Evolutionary conservation across 2,329 filamentous ascomycete species (phyloP).

Genomic region (Cercospora citrullina): DNA sequence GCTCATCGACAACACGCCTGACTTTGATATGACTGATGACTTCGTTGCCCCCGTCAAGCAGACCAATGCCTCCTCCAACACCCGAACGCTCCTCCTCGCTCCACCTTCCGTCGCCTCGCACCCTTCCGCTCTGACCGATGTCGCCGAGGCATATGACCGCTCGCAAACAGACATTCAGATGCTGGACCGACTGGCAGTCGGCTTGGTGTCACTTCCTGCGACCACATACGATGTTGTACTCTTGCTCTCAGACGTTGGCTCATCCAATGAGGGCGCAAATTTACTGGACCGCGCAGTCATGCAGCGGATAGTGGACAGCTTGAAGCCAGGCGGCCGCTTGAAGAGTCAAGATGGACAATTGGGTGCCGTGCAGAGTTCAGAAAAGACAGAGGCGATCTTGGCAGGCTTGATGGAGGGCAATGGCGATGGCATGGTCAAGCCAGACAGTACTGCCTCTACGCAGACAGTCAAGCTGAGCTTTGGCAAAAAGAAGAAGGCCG

Average conservation of each 20-base stretch:
- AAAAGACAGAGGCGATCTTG: conserved; percentile 77
- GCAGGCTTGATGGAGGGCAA: conserved; percentile 69
- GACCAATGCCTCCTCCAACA: conserved; percentile 34
- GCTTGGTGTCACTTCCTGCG: conserved; percentile 73
- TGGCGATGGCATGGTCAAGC: conserved; percentile 69
- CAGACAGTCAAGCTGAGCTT: conserved; percentile 57
- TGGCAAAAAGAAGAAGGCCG: conserved; percentile 58
- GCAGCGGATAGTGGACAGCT: conserved; percentile 64
- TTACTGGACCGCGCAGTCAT: conserved; percentile 70
- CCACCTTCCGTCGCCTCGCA: conserved; percentile 87
- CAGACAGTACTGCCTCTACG: conserved; percentile 26
- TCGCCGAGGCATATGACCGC: conserved; percentile 74
- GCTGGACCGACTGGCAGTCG: conserved; percentile 87
- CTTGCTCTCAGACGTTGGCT: conserved; percentile 76
- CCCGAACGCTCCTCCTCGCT: conserved; percentile 77
- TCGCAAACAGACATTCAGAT: conserved; percentile 86
- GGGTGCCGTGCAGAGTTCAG: conserved; percentile 46
- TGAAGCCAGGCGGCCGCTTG: conserved; percentile 69
- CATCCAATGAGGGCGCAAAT: conserved; percentile 59
- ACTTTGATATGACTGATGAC: conserved; percentile 37
- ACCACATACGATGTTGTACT: conserved; percentile 82
- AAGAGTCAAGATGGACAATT: conserved; percentile 68
- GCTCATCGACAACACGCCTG: conserved; percentile 42
- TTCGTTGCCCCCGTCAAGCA: conserved; percentile 28
- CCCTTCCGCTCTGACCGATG: conserved; percentile 70